Evolutionary conservation across 2,329 filamentous ascomycete genomes (phyloP), one percentile per base, ranked within the genome.

Genomic region (Exophiala oligosperma): DNA sequence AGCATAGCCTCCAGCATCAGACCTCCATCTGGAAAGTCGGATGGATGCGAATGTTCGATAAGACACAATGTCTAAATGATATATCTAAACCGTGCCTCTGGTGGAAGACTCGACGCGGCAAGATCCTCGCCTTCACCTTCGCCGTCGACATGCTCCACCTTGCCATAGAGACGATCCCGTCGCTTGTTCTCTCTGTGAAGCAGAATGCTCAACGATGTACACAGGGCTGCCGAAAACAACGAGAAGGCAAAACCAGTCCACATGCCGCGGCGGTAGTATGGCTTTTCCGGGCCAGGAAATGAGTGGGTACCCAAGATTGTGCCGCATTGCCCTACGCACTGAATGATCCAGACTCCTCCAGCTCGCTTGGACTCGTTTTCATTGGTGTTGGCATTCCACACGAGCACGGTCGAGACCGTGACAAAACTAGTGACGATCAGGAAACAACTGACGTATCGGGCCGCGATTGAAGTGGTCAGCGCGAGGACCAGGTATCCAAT

Each of bases 271-370:
- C 65, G 62, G 51, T 71, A 73, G 49, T 69, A 70, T 0, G 71
- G 72, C 11, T 59, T 65, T n/a, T 74, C 68, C 24, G 26, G 65
- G 0, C 63, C 54, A 4, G 71, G 71, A 38, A 73, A 73, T 1
- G 37, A 59, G 41, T 84, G 76, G 7, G 84, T 87, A 17, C 86
- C 87, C 11, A 89, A 73, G 2, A 89, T 73, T 1, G 91, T 90
- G 0, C 90, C 91, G 61, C 86, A 87, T 74, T 94, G 91, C 1
- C 91, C 92, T n/a, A 96, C 80, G 32, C 91, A 69, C 72, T 95
- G 91, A 68, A 96, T 72, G 32, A 96, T 79, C 1, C 88, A 47
- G 37, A 59, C 51, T 12, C 49, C 59, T 2, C 50, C 52, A 14
- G 51, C 55, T n/a, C 59, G 46, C 52, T 59, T 61, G 6, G 47